Base-by-base conservation (phyloP, 2,329 filamentous ascomycete genomes). In the Iodosphaeria phyllophila region DNA sequence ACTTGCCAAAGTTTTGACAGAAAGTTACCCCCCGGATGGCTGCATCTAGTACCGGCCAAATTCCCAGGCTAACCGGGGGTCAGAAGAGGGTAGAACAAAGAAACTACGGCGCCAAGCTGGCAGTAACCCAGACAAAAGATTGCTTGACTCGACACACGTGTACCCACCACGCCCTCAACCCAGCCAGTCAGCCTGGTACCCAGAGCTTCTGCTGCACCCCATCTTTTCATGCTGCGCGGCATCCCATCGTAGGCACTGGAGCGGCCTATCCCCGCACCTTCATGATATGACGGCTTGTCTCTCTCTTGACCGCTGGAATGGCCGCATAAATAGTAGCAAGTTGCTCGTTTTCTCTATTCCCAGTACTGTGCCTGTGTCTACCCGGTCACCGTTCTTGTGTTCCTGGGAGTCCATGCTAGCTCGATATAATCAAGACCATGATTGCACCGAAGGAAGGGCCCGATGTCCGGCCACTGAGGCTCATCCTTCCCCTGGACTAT, bases 101-200 rank as follows among this genome's bases (percentile, higher is more conserved):
- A 52, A 48, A 46, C 32, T 32, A 37, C 35, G 37, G 32, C 34
- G 37, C 36, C 35, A 32, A 43, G 42, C 34, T 41, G 40, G 44
- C 40, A 40, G 41, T 40, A 44, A 42, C 39, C 42, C 32, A 41
- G 42, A 39, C 39, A 41, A 37, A n/a, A 44, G 39, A 46, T 51
- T 48, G 43, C 48, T 54, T 52, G 58, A 64, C 59, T 64, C 59
- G 59, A 58, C 56, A 60, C 56, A 61, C 53, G 55, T 61, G 56
- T 55, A 51, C 37, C 41, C 15, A 38, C 38, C 42, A 37, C 32
- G 31, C 38, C 30, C 33, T 32, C 35, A 32, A 32, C 28, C 31
- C 30, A 34, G 30, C 23, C 27, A 25, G 32, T 29, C 22, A 28
- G 38, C 30, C 32, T 30, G 26, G n/a, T n/a, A n/a, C n/a, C n/a